Evolutionary conservation across 169 alveolate genomes (phyloP), one percentile per base, ranked within the genome.

Genomic region (Theileria parva): DNA sequence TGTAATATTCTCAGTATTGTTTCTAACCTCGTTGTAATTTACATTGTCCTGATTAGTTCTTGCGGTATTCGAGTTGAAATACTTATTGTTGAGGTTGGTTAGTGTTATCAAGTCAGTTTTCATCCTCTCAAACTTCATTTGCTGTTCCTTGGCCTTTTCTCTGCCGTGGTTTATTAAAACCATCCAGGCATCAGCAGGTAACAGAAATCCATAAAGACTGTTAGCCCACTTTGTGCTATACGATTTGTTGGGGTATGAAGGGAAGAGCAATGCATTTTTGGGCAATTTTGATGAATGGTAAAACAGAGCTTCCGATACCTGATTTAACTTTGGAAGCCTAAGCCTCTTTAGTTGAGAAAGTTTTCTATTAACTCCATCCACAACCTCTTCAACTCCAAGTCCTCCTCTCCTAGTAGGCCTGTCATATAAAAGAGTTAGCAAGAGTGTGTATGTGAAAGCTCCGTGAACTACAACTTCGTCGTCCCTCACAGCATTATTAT

Each of bases 381-480:
- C 80, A 63, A 92, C 81, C 75, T 91, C 92, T 3, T 73, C 66
- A 48, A 86, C 88, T 57, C 85, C 89, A 77, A 79, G 81, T 44
- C 88, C 91, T 57, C 79, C 89, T 76, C 86, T 86, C 37, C 85
- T 90, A 73, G 85, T 84, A 71, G 87, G 79, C 71, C 81, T 88
- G 78, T 89, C 95, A 34, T 81, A 77, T 70, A 79, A 86, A 64
- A 88, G 89, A 59, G 86, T 91, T 27, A 92, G 83, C 53, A 87
- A 77, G 73, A 93, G 87, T 34, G 94, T 89, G 91, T 93, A 92
- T 2, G 96, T 93, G 53, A 93, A 93, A 2, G 92, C 96, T 11
- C 96, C 96, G 63, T 93, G 96, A 28, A 88, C 79, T 3, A 92
- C 80, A 60, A 81, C 93, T 53, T 78, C 83, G 15, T 59, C 50